Conservation (phyloP, 768 basidiomycete genomes). For the Boletus reticuloceps region DNA sequence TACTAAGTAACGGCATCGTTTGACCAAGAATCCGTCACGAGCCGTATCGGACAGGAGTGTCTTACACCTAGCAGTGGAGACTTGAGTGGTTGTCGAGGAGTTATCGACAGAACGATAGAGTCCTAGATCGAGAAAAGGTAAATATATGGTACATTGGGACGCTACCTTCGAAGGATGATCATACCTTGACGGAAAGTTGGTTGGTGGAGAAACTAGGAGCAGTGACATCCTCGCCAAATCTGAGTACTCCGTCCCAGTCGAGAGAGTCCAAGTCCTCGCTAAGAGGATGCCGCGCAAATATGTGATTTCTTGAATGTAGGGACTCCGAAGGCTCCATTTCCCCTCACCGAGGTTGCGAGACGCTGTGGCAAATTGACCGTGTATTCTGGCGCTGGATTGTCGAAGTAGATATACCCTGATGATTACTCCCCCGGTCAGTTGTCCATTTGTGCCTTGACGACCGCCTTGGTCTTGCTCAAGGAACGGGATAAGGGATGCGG, state of each 20-base stretch:
- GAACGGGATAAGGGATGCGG: conserved; percentile 46
- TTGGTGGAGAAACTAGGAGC: conserved; percentile 47
- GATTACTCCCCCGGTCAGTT: conserved; percentile 13
- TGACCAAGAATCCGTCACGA: conserved; percentile 60
- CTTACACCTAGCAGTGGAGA: conserved; percentile 37
- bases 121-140: conserved; percentile 40
- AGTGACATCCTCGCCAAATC: conserved; percentile 35
- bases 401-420: conserved; percentile 55
- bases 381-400: conserved; percentile 40
- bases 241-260: conserved; percentile 62
- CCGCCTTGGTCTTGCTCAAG: conserved; percentile 25
- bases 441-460: background rate
- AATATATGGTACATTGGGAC: background rate
- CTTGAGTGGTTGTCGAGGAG: conserved; percentile 39
- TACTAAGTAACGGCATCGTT: conserved; percentile 6
- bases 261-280: conserved; percentile 39
- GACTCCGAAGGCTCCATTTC: conserved; percentile 44
- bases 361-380: conserved; percentile 9
- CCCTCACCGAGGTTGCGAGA: conserved; percentile 46
- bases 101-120: conserved; percentile 49
- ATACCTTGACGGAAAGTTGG: conserved; percentile 50
- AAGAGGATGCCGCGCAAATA: conserved; percentile 7
- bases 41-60: conserved; percentile 49
- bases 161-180: background rate
- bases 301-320: conserved; percentile 11